Evolutionary conservation across 495 filamentous ascomycete species (phyloP).

Genomic region (Tuber magnatum): DNA sequence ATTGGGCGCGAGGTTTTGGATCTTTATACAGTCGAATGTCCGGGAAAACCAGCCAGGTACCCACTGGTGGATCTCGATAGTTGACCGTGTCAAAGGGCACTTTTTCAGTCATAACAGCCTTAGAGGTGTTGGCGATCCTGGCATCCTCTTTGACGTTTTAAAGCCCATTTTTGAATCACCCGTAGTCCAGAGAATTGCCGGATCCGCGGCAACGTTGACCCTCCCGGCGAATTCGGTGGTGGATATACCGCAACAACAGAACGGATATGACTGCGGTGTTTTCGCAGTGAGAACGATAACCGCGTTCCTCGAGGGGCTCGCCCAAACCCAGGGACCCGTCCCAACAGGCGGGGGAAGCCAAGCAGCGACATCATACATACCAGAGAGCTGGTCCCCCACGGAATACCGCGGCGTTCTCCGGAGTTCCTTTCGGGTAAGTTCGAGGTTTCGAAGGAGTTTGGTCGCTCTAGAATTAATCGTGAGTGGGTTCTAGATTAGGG

Average conservation of each 20-base stretch:
- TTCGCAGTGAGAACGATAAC: slow-evolving; percentile 2
- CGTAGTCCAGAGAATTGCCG: neutral
- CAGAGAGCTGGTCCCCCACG: neutral
- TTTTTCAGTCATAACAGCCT: neutral
- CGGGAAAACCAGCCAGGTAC: neutral
- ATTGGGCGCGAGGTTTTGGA: slow-evolving; percentile 8
- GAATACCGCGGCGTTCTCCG: neutral
- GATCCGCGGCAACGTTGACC: neutral
- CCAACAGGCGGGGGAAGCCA: neutral
- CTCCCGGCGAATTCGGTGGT: neutral
- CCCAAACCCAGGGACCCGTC: neutral
- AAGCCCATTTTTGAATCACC: neutral
- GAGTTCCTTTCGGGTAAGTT: neutral
- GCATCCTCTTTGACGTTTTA: neutral
- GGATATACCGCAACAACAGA: neutral
- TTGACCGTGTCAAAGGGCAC: slow-evolving; percentile 1
- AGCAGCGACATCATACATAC: neutral
- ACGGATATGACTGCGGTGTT: slow-evolving; percentile 18
- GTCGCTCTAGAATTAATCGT: neutral
- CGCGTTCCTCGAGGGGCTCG: slow-evolving; percentile 5
- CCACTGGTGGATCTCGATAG: slow-evolving; percentile 3
- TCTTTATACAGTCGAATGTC: slow-evolving; percentile 13
- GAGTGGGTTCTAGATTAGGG: neutral
- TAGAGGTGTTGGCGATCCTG: neutral
- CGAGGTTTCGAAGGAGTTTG: neutral